These are phyloP conservation scores for Sporothrix sp. DNA, from an alignment of 2,329 filamentous ascomycete genomes.

Conservation along the genomic window DNA sequence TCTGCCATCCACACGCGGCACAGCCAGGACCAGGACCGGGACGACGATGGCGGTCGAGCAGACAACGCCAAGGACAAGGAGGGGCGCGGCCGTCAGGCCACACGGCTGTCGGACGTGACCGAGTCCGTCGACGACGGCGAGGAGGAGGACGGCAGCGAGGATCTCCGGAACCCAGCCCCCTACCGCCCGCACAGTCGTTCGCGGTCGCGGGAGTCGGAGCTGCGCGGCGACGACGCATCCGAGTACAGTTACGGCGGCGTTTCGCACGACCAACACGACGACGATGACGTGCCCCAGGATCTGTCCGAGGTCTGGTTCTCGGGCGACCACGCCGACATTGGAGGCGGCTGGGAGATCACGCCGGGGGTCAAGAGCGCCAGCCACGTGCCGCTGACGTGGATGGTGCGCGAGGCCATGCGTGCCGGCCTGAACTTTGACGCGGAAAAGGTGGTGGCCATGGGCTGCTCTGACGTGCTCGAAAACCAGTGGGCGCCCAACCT, in stretches of 20 bases:
- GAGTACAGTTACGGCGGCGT: slow-evolving; percentile 18
- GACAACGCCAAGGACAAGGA: background rate
- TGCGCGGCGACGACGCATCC: background rate
- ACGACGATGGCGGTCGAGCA: background rate
- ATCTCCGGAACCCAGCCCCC: slow-evolving; percentile 26
- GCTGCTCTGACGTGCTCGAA: slow-evolving; percentile 43
- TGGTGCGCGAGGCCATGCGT: slow-evolving; percentile 48
- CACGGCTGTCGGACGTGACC: background rate
- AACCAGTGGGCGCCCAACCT: slow-evolving; percentile 8
- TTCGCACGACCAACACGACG: slow-evolving; percentile 26
- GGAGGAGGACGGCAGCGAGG: background rate
- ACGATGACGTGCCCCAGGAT: slow-evolving; percentile 51
- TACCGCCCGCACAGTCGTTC: slow-evolving; percentile 33
- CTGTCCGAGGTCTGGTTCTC: slow-evolving; percentile 76
- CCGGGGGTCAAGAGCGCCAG: slow-evolving; percentile 50
- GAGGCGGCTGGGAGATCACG: slow-evolving; percentile 58
- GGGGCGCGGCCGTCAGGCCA: slow-evolving; percentile 12
- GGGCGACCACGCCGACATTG: slow-evolving; percentile 69
- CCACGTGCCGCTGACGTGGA: slow-evolving; percentile 56
- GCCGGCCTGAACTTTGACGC: slow-evolving; percentile 64
- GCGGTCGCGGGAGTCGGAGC: slow-evolving; percentile 21
- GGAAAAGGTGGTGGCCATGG: slow-evolving; percentile 56
- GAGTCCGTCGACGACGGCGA: background rate
- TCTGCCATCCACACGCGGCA: background rate
- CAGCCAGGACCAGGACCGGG: background rate